Base-by-base conservation (phyloP, 441 rosid species). In the Omphalea diandra region DNA sequence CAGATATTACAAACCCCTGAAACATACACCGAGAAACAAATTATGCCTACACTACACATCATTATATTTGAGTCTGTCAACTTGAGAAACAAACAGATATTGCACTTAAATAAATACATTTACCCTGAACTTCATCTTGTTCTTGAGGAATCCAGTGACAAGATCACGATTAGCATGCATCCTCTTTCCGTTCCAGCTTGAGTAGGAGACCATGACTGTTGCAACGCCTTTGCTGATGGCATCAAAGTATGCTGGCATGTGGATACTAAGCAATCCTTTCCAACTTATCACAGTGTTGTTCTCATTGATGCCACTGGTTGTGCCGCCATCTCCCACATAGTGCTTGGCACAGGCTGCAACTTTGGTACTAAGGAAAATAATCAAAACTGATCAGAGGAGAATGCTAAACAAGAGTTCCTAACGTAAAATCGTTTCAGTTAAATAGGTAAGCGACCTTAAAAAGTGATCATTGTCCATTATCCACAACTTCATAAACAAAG, bases 281-380 rank as follows among this genome's bases (percentile, higher is more conserved):
- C 70, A 27, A 57, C 66, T 60, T 29, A 69, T 80, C 43, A 79
- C 76, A 0, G 90, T 89, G 75, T 89, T 87, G 79, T 87, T 80
- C 80, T 87, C 92, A 50, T 89, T 73, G 67, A 87, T 75, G 69
- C 95, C 95, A 0, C 66, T 29, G 4, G 81, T 77, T 1, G 92
- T 89, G 50, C 95, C 92, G 14, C 92, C 95, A 66, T 89, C 95
- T 18, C 95, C 92, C 18, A 87, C 92, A 24, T 47, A 89, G 65
- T 89, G 92, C 84, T 89, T 89, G 0, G 92, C 88, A 68, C 92
- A 89, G 43, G 92, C 89, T 5, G 85, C 92, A 76, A 87, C 84
- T 57, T 86, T 86, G 29, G 75, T 76, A 49, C 95, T 80, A 27
- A 61, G 4, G 31, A 67, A 46, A 12, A 52, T n/a, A 36, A 38